Conservation (phyloP, 2,329 filamentous ascomycete genomes). For the Epichloe sp. region DNA sequence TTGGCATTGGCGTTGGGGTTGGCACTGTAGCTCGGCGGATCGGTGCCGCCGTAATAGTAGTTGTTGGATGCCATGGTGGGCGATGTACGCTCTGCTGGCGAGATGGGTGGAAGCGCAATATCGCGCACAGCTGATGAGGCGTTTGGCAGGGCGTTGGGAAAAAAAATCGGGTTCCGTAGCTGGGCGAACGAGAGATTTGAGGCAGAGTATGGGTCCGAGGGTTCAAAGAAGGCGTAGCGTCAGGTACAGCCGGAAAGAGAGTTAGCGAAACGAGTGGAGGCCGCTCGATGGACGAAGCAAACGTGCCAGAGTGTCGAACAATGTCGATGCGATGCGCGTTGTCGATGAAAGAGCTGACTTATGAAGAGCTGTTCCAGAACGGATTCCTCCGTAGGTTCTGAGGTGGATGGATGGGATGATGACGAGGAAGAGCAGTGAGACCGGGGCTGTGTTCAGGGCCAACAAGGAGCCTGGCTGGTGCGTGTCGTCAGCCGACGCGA, state of each 20-base stretch:
- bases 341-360: neutral
- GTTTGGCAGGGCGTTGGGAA: neutral
- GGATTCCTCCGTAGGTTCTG: no score
- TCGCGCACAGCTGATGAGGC: neutral
- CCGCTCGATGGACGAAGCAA: neutral
- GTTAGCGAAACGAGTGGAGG: neutral
- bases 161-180: neutral
- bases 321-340: neutral
- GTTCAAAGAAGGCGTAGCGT: neutral
- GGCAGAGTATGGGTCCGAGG: neutral
- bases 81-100: neutral
- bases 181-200: neutral
- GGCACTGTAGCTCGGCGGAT: slow-evolving; percentile 27
- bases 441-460: neutral
- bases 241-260: slow-evolving; percentile 1
- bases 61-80: slow-evolving; percentile 48
- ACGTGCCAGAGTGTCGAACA: neutral
- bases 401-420: neutral
- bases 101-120: neutral
- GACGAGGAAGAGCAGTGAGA: neutral
- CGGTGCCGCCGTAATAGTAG: slow-evolving; percentile 41
- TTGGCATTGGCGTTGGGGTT: neutral
- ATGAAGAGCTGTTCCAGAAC: neutral
- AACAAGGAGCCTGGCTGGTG: no score
- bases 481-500: no score